A percentile compares a stretch with the other conserved stretches of the same genome.
Evolutionary conservation across 148 eudicot species (phyloP).

Genomic region (Cornus kousa): DNA sequence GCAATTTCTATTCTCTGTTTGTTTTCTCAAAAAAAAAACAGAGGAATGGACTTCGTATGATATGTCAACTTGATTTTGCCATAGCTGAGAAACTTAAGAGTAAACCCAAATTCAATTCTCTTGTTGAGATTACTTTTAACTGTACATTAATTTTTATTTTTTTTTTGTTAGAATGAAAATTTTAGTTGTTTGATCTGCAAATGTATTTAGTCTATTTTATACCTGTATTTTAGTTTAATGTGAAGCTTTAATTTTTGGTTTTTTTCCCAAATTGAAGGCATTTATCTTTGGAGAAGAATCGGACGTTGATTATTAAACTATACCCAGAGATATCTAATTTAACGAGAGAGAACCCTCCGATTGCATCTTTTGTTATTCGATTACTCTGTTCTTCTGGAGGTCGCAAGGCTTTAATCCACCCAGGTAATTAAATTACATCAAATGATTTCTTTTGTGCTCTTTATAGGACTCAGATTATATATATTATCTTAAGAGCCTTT

Average conservation of each 20-base stretch:
- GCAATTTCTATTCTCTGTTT: background rate
- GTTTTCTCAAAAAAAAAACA: too few relatives aligned
- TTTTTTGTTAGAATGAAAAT: too few relatives aligned
- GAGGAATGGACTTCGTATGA: too few relatives aligned
- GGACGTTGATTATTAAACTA: conserved; percentile 57
- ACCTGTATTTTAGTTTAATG: background rate
- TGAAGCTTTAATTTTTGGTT: background rate
- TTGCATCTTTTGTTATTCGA: conserved; percentile 76
- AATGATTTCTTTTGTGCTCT: background rate
- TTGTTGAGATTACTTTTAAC: too few relatives aligned
- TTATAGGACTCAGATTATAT: background rate
- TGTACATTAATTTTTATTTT: too few relatives aligned
- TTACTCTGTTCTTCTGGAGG: conserved; percentile 52
- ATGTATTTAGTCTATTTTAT: too few relatives aligned
- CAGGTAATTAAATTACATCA: conserved; percentile 39
- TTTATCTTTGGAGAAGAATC: conserved; percentile 74
- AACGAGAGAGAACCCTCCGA: conserved; percentile 68
- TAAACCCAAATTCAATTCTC: too few relatives aligned
- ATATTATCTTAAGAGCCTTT: background rate
- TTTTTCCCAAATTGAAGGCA: conserved; percentile 48
- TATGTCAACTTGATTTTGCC: too few relatives aligned
- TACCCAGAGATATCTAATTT: conserved; percentile 69
- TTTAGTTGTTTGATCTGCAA: too few relatives aligned
- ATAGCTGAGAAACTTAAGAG: too few relatives aligned
- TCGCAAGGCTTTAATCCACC: conserved; percentile 73